Evolutionary conservation across 805 yeast species (phyloP), one percentile per base, ranked within the genome.

Genomic region (Pichia paraexigua): DNA sequence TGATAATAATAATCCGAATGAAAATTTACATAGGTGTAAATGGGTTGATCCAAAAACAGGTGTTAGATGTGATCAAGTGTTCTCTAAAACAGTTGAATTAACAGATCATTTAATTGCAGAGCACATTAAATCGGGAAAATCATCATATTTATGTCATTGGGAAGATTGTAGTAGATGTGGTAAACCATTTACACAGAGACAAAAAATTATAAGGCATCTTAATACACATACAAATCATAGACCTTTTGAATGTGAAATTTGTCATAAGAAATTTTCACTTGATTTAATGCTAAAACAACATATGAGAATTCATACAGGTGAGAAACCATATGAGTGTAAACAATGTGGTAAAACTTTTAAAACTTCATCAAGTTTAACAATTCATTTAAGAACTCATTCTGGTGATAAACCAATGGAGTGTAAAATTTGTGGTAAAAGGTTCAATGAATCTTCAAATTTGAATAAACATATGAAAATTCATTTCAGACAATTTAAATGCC

Each of bases 401-500:
- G 97, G 97, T 2, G 92, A 85, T 53, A 88, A 85, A 65, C 97
- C 97, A 3, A 71, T 92, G 57, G 71, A 67, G 35, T 92, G 98
- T 67, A 83, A 82, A 56, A 78, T 78, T 68, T 92, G 99, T 65
- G 83, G 80, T 18, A 90, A 87, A 65, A 68, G 87, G 49, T 92
- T 92, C 63, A 84, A 92, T 53, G 98, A 94, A 66, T 82, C 92
- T 46, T 85, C 95, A 18, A 94, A 92, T 65, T 71, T 92, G 59
- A 83, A 87, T 21, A 92, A 92, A 61, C 99, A 92, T 65, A 77
- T 88, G 82, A 85, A 78, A 62, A 85, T 82, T 1, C 99, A 92
- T 65, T 69, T 71, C 42, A 76, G 82, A 53, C 61, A 67, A 46
- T 79, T 65, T 62, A 72, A 70, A 52, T 83, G 88, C 62, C 71